phyloP scores from a whole-genome alignment of 768 basidiomycete genomes.

The Auricularia heimuer region DNA sequence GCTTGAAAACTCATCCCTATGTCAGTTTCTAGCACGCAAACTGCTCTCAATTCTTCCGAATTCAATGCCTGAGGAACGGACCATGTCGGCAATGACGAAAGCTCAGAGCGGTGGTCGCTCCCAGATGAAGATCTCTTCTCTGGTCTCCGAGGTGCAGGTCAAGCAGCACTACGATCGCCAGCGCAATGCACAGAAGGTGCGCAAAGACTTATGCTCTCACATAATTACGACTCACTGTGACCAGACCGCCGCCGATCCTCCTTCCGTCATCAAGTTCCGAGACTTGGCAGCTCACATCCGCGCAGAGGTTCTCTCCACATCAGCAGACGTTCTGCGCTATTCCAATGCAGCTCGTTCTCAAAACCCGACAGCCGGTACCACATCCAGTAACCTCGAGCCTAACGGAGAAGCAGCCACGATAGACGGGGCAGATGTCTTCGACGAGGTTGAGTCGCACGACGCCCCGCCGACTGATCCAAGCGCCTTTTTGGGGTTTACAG shows the following conservation, averaged over 20 bases:
- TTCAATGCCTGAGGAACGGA: neutral
- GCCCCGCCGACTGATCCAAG: no score
- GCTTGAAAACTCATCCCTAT: neutral
- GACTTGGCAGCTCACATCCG: neutral
- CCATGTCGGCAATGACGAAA: neutral
- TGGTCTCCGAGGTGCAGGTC: neutral
- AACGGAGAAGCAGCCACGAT: no score
- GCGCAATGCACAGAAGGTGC: neutral
- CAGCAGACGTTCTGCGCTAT: no score
- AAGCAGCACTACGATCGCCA: neutral
- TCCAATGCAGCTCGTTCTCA: no score
- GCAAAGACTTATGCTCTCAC: neutral
- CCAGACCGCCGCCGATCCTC: no score
- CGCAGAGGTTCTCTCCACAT: neutral
- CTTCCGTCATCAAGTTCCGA: neutral
- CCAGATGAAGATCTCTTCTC: neutral
- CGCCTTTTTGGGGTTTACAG: no score
- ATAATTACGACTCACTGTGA: neutral
- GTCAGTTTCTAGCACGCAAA: neutral
- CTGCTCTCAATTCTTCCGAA: neutral
- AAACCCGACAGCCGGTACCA: no score
- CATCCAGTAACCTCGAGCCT: no score
- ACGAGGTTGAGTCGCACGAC: no score
- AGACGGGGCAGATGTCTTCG: no score
- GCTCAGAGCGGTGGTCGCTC: neutral